Conservation (phyloP, 495 filamentous ascomycete species). For the Xylaria curta region DNA sequence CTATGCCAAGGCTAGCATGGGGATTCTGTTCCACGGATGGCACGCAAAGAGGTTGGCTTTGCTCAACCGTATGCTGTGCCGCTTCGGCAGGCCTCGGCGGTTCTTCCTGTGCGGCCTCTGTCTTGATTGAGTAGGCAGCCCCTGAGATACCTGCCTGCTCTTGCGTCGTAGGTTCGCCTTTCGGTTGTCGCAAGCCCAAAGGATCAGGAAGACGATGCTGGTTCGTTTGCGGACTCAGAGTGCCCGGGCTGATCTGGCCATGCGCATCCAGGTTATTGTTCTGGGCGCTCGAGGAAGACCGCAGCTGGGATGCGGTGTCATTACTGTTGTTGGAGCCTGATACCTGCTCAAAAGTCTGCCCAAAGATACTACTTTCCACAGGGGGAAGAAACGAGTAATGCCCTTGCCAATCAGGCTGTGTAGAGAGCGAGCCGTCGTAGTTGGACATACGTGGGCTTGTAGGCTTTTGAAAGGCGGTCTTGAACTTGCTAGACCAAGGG, state of each 20-base stretch:
- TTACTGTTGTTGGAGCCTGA: constrained; percentile 48
- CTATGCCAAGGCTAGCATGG: constrained; percentile 39
- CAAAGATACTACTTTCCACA: constrained; percentile 56
- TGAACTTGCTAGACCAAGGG: constrained; percentile 66
- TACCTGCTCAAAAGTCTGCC: constrained; percentile 56
- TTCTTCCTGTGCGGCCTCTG: constrained; percentile 51
- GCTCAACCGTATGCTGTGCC: constrained; percentile 46
- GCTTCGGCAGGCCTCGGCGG: constrained; percentile 50
- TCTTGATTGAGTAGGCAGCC: constrained; percentile 48
- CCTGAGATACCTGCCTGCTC: constrained; percentile 48
- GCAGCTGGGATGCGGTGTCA: constrained; percentile 51
- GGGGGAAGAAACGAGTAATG: constrained; percentile 62
- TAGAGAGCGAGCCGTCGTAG: constrained; percentile 56
- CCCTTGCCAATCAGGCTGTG: constrained; percentile 66
- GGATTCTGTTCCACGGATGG: constrained; percentile 48
- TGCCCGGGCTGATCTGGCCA: constrained; percentile 43
- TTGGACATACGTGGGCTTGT: constrained; percentile 66
- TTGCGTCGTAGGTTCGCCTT: constrained; percentile 40
- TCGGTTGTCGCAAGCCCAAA: constrained; percentile 52
- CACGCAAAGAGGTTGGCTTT: constrained; percentile 49
- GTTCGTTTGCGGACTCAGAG: constrained; percentile 42
- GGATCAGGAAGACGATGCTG: constrained; percentile 51
- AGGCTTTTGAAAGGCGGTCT: constrained; percentile 57
- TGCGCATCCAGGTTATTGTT: constrained; percentile 42
- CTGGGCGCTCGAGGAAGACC: constrained; percentile 43